Conservation (phyloP, 129 eudicot species). For the Sambucus nigra region DNA sequence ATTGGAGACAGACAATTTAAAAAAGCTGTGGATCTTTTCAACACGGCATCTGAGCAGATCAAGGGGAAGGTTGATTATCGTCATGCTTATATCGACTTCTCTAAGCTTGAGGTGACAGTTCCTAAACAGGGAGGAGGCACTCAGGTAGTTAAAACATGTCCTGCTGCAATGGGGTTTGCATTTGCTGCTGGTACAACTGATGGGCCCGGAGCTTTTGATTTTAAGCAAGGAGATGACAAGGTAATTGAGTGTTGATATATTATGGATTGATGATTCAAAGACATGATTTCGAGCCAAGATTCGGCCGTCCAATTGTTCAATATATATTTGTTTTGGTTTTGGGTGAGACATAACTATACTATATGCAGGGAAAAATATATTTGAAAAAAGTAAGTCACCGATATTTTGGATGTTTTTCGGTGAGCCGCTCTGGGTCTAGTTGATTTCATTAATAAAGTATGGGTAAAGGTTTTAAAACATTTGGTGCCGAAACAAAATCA, state of each 20-base stretch:
- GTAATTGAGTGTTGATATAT: slow-evolving; percentile 22
- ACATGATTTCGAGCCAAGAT: no score
- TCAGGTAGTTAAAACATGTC: slow-evolving; percentile 73
- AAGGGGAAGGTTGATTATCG: slow-evolving; percentile 78
- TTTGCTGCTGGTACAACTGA: slow-evolving; percentile 99
- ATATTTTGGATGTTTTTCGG: no score
- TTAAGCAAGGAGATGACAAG: slow-evolving; percentile 82
- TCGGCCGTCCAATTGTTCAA: not conserved
- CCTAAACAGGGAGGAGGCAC: slow-evolving; percentile 57
- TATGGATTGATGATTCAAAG: no score
- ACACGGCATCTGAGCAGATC: slow-evolving; percentile 65
- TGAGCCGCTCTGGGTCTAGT: not conserved
- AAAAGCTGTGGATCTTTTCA: slow-evolving; percentile 81
- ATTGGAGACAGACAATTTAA: slow-evolving; percentile 86
- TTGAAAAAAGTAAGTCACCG: no score
- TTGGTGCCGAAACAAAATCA: no score
- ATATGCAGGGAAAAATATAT: no score
- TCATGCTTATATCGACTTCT: slow-evolving; percentile 70
- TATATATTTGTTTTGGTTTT: no score
- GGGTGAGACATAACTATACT: no score
- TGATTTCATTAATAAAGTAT: not conserved
- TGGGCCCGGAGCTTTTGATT: slow-evolving; percentile 99
- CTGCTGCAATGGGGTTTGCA: slow-evolving; percentile 99
- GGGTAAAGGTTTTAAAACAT: no score
- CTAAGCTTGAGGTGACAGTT: slow-evolving; percentile 68